Percentiles rank a stretch among this genome's conserved stretches.
These are phyloP conservation scores for Rhodamnia argentea DNA, from an alignment of 345 rosid genomes.

Conservation along the genomic window DNA sequence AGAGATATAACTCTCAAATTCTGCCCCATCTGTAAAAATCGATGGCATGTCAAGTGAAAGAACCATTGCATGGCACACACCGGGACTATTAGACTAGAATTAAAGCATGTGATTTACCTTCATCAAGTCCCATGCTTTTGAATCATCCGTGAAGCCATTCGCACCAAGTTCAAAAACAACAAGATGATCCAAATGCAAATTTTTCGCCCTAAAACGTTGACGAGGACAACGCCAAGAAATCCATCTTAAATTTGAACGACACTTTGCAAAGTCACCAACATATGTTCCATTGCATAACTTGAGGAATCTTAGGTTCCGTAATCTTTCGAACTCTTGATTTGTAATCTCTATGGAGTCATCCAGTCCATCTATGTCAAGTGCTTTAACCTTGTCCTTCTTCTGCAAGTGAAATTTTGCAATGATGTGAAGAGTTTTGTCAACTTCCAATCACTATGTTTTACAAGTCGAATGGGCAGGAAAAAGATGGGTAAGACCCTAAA, in stretches of 20 bases:
- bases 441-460: not conserved
- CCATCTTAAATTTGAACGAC: not conserved
- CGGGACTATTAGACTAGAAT: not conserved
- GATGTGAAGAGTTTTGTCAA: not conserved
- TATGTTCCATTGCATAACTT: not conserved
- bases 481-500: no score
- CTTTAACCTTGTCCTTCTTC: not conserved
- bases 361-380: not conserved
- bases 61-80: not conserved
- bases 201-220: not conserved
- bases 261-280: not conserved
- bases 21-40: rapidly evolving
- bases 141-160: not conserved
- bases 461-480: not conserved
- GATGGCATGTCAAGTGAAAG: not conserved
- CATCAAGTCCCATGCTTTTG: not conserved
- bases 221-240: not conserved
- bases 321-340: not conserved
- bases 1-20: not conserved
- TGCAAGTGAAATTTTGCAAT: not conserved
- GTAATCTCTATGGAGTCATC: not conserved
- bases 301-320: not conserved
- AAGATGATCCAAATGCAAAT: not conserved
- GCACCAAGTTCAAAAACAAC: not conserved
- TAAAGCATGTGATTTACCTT: not conserved